A percentile compares a stretch with the other conserved stretches of the same genome.
Evolutionary conservation across 441 rosid genomes (phyloP).

Genomic region (Syzygium malaccense): DNA sequence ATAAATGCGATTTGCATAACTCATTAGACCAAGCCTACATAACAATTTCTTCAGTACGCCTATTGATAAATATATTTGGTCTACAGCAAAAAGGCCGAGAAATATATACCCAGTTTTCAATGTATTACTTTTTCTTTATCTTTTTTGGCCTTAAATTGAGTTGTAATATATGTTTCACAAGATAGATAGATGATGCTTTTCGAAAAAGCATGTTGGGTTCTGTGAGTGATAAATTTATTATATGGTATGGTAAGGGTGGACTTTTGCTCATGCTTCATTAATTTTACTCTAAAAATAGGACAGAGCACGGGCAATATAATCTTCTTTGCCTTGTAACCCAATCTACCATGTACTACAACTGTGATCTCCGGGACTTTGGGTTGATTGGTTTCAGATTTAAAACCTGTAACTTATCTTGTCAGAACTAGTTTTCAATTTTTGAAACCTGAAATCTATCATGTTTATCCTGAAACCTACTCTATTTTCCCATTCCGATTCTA

Average conservation of each 20-base stretch:
- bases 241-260: background rate
- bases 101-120: background rate
- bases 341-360: too few species aligned
- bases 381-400: too few species aligned
- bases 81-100: background rate
- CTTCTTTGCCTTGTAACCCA: background rate
- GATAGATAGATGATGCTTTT: too few species aligned
- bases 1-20: background rate
- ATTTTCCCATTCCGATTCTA: too few species aligned
- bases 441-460: too few species aligned
- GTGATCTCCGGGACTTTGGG: too few species aligned
- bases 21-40: background rate
- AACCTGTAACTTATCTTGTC: too few species aligned
- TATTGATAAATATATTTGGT: background rate
- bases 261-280: background rate
- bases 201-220: background rate
- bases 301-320: background rate
- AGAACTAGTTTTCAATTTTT: too few species aligned
- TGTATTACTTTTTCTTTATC: background rate
- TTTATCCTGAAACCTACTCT: too few species aligned
- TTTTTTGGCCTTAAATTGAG: background rate
- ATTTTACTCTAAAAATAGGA: too few species aligned
- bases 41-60: background rate
- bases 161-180: background rate
- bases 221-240: too few species aligned